Base-by-base conservation (phyloP, 441 rosid species). In the Gossypium davidsonii region DNA sequence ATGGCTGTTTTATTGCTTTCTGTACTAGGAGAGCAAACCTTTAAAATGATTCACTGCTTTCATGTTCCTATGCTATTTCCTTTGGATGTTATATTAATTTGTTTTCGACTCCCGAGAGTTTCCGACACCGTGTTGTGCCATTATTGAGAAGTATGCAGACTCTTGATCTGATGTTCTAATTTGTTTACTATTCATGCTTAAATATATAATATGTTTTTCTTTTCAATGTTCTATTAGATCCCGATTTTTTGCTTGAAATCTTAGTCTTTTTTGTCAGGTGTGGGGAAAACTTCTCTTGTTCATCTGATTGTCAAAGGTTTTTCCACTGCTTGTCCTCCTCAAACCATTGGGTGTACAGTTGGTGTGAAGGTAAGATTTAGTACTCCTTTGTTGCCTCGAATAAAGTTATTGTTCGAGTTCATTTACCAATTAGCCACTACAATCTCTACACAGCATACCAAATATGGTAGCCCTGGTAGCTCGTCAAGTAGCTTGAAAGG, bases 331-430 rank as follows among this genome's bases (percentile, higher is more conserved):
- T 91, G 83, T 37, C 97, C 99, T 77, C 58, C 98, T 80, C 99
- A 95, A 78, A 95, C 99, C 12, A 80, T 95, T 82, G 99, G 99
- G 77, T 95, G 99, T 75, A 78, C 93, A 21, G 98, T 95, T 85
- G 94, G 85, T 76, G 97, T 95, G 73, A 95, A 91, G 97, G 99
- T 95, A 82, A 63, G 64, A 56, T 60, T 11, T 51, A 4, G 26
- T 73, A 71, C 15, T 62, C 59, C 12, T 28, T 72, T 18, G 11
- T 59, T 48, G 60, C 31, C 42, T 68, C 25, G 23, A 34, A 3
- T 1, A 51, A 39, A 71, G 51, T 67, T 55, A 46, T 70, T 75
- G 56, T 62, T 74, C 15, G 57, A 66, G 75, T 76, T 72, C 17
- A 58, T 75, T 79, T 39, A 48, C 26, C 60, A n/a, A 52, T 44